phyloP scores from a whole-genome alignment of 2,329 filamentous ascomycete species.

The Colletotrichum limetticola region DNA sequence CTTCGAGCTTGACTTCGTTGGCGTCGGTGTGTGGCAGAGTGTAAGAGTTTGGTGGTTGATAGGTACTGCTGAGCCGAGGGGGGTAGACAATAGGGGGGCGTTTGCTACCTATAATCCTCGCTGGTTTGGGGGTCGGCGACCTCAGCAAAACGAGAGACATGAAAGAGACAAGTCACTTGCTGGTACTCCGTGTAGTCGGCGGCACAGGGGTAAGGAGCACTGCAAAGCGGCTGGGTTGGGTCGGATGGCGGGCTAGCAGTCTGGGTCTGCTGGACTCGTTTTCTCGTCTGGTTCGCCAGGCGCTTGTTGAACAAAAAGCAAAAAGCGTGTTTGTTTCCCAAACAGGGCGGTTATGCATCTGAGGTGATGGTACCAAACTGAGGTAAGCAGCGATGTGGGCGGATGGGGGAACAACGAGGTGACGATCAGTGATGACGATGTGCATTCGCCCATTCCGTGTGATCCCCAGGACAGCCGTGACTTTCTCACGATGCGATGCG shows the following conservation, averaged over 20 bases:
- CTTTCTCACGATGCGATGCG: background rate
- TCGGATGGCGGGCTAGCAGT: background rate
- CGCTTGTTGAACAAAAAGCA: constrained; percentile 4
- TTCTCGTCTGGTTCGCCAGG: background rate
- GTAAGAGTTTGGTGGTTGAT: background rate
- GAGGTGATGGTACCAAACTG: background rate
- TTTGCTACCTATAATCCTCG: background rate
- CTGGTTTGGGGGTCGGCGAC: background rate
- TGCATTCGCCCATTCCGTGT: background rate
- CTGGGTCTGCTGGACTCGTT: background rate
- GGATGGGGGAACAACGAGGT: background rate
- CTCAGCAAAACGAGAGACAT: constrained; percentile 3
- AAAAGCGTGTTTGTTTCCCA: background rate
- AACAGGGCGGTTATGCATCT: background rate
- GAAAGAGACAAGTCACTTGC: constrained; percentile 1
- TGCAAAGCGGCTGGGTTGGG: background rate
- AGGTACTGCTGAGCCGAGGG: background rate
- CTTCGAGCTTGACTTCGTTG: background rate
- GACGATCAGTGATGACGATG: background rate
- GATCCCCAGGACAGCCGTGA: background rate
- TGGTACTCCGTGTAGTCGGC: background rate
- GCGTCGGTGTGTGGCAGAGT: background rate
- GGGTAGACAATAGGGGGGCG: background rate
- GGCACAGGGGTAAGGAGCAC: background rate
- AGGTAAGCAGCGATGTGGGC: background rate